Percentiles rank a stretch among this genome's conserved stretches.
Evolutionary conservation across 2,329 filamentous ascomycete species (phyloP).

Genomic region (Neofusicoccum ribis): DNA sequence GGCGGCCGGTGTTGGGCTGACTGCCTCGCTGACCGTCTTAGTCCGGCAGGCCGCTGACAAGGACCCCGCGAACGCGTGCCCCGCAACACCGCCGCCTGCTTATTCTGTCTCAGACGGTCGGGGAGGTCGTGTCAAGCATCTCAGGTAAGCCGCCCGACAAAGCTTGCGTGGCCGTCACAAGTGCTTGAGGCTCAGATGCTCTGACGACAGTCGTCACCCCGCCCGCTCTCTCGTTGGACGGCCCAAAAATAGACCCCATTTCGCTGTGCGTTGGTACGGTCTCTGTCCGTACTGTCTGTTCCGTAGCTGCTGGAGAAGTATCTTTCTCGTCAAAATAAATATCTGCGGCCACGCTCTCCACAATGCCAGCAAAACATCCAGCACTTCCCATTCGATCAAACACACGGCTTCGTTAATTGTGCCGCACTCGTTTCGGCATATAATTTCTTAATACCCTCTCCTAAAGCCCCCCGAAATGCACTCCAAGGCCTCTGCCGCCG

Average conservation of each 20-base stretch:
- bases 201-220: not conserved
- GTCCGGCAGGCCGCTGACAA: not conserved
- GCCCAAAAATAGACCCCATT: not conserved
- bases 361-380: not conserved
- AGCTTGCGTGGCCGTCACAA: not conserved
- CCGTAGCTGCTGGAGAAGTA: no score
- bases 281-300: not conserved
- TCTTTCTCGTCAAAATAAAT: not conserved
- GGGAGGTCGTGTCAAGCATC: not conserved
- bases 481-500: conserved; percentile 25
- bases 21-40: not conserved
- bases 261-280: not conserved
- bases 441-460: not conserved
- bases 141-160: not conserved
- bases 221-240: not conserved
- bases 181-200: not conserved
- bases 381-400: not conserved
- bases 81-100: not conserved
- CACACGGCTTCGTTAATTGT: not conserved
- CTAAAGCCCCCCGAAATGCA: conserved; percentile 24
- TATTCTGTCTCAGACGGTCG: not conserved
- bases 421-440: not conserved
- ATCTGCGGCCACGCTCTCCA: not conserved
- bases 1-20: not conserved
- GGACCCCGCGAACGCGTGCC: not conserved